Evolutionary conservation across 2,329 filamentous ascomycete genomes (phyloP), one percentile per base, ranked within the genome.

Genomic region (Neocatenulostroma microsporum): DNA sequence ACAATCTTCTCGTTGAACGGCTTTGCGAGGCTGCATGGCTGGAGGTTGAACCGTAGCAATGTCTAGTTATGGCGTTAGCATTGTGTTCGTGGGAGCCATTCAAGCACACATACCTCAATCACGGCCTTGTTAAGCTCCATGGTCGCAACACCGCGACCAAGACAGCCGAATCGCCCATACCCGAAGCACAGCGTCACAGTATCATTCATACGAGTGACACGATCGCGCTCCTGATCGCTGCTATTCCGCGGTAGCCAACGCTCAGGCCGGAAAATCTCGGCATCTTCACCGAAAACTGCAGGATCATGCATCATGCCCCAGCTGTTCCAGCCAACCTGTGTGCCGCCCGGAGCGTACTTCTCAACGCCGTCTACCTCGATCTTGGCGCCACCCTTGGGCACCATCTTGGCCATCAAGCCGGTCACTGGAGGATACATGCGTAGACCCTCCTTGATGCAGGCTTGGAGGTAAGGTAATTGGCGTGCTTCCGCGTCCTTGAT

Each of bases 401-500:
- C 57, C 5, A 48, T 48, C 45, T 63, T 63, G 10, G 58, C 57
- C n/a, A 62, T 42, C 1, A 61, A 41, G 11, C 60, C 58, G 2
- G 59, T 60, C n/a, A 62, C 57, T 6, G 60, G 58, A 3, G 67
- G 67, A 34, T 67, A 66, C 21, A 70, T 56, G 12, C 68, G 56
- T 26, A 71, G 48, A 5, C 57, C 66, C 47, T 71, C 68, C 21
- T 67, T 67, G 35, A 71, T 61, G 24, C 67, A 65, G 3, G 67
- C 67, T 37, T 61, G 55, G 3, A 71, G 49, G 41, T 70, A 70
- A 0, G 66, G 64, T 2, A 70, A 49, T 8, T 53, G 45, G 15
- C 58, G 55, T 4, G 62, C 63, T 46, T 66, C 56, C 8, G 55
- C 41, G 43, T 76, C 71, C 20, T 68, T 63, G 46, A 77, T 70